Evolutionary conservation across 495 filamentous ascomycete genomes (phyloP), one percentile per base, ranked within the genome.

Genomic region (Xylaria acuta): DNA sequence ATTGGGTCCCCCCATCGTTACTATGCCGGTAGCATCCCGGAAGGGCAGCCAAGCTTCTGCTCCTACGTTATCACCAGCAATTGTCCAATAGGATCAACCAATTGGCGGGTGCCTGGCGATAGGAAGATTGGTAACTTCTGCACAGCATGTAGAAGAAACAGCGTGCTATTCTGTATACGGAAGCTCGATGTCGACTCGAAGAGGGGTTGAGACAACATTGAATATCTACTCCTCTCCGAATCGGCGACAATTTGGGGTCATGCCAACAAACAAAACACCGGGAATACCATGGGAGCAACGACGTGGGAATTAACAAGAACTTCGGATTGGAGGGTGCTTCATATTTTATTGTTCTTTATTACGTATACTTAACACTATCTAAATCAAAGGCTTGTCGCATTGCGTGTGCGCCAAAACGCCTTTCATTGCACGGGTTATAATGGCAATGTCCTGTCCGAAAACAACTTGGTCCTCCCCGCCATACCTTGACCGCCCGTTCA

Each of bases 21-120:
- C 58, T 30, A 62, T 36, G 43, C 43, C 58, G 67, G 53, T 14
- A 25, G n/a, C 40, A 62, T 60, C 67, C 49, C 54, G 67, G 53
- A 70, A 70, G 27, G 58, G 43, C 41, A 63, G 43, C 58, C 68
- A 63, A 62, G 68, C 56, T 40, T 40, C 53, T n/a, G 41, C 20
- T 53, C 1, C 27, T 59, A 69, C 53, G 30, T 47, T 49, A 60
- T 49, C 53, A 43, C 3, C 7, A 45, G 36, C 49, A 45, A 69
- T 59, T 60, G 30, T 18, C 51, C 67, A 69, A 69, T 69, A 36
- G 11, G 27, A 69, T 45, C 27, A n/a, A 22, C 5, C 51, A 36
- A 36, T 11, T 25, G 22, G 41, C 20, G 41, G 45, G 1, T 8
- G 43, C 7, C 12, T n/a, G 58, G 22, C 11, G 58, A 70, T 63